Conservation (phyloP, 2,329 filamentous ascomycete genomes). For the Zasmidium angulare region DNA sequence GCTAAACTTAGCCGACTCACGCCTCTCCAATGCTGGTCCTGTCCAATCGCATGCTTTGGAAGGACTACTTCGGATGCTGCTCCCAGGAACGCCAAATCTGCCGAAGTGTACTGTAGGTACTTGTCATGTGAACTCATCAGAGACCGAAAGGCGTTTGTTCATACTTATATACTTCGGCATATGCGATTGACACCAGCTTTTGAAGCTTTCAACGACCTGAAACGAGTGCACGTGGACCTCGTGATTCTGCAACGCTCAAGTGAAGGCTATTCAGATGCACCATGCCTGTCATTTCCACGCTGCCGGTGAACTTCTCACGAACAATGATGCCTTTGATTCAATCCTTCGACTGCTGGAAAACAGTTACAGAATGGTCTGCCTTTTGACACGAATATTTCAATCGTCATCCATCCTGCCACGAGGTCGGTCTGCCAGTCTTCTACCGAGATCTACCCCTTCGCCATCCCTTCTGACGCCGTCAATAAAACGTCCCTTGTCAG, state of each 20-base stretch:
- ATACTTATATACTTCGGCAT: background rate
- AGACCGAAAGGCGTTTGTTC: too few species aligned
- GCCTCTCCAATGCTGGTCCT: too few species aligned
- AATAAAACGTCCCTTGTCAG: conserved; percentile 39
- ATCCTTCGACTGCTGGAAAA: background rate
- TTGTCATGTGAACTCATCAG: too few species aligned
- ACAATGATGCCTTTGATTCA: background rate
- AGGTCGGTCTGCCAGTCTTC: conserved; percentile 26
- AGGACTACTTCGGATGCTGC: too few species aligned
- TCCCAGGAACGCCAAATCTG: too few species aligned
- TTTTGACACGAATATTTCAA: conserved; percentile 4
- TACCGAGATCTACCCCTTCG: conserved; percentile 31
- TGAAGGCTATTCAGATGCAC: background rate
- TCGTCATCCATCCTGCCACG: conserved; percentile 22
- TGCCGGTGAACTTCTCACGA: background rate
- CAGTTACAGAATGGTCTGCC: background rate
- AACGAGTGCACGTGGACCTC: background rate
- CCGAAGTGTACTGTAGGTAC: too few species aligned
- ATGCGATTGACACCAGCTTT: background rate
- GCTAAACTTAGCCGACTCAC: too few species aligned
- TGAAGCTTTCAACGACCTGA: background rate
- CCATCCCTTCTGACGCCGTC: conserved; percentile 33
- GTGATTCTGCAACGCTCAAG: background rate
- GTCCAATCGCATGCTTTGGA: too few species aligned
- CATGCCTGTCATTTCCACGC: background rate